Evolutionary conservation across 2,329 filamentous ascomycete genomes (phyloP).

Genomic region (Aspergillus texensis): DNA sequence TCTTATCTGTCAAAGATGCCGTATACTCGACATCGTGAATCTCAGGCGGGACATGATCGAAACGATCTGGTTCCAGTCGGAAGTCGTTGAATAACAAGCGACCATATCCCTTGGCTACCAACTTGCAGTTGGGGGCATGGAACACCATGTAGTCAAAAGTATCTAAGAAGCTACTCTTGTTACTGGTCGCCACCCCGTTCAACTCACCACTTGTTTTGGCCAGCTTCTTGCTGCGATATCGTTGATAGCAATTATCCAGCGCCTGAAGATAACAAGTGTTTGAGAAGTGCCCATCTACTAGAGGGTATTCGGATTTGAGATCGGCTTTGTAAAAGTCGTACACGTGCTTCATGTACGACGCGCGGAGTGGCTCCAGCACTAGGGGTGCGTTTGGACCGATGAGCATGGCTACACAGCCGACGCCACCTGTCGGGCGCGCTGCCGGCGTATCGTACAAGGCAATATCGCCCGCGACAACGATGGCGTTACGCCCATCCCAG

Average conservation of each 20-base stretch:
- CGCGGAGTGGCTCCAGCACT: conserved; percentile 76
- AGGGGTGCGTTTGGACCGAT: conserved; percentile 77
- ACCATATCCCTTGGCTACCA: conserved; percentile 81
- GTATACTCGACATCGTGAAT: conserved; percentile 77
- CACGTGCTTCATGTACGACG: conserved; percentile 78
- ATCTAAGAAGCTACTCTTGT: conserved; percentile 61
- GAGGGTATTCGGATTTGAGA: conserved; percentile 82
- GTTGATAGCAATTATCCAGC: conserved; percentile 78
- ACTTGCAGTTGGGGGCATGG: conserved; percentile 85
- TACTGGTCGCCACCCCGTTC: conserved; percentile 56
- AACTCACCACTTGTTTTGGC: conserved; percentile 45
- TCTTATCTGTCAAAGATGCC: conserved; percentile 78
- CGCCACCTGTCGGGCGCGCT: conserved; percentile 79
- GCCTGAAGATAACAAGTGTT: conserved; percentile 80
- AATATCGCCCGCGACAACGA: conserved; percentile 81
- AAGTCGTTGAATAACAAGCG: conserved; percentile 86
- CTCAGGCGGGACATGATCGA: conserved; percentile 74
- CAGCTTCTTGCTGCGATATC: conserved; percentile 71
- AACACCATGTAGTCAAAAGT: conserved; percentile 83
- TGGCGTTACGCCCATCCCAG: conserved; percentile 81
- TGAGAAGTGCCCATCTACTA: conserved; percentile 83
- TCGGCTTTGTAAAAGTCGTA: conserved; percentile 94
- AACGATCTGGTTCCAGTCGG: conserved; percentile 69
- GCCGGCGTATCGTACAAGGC: conserved; percentile 83
- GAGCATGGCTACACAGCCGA: conserved; percentile 76